Base-by-base conservation (phyloP, 2,329 filamentous ascomycete species). In the Fusarium sp. region DNA sequence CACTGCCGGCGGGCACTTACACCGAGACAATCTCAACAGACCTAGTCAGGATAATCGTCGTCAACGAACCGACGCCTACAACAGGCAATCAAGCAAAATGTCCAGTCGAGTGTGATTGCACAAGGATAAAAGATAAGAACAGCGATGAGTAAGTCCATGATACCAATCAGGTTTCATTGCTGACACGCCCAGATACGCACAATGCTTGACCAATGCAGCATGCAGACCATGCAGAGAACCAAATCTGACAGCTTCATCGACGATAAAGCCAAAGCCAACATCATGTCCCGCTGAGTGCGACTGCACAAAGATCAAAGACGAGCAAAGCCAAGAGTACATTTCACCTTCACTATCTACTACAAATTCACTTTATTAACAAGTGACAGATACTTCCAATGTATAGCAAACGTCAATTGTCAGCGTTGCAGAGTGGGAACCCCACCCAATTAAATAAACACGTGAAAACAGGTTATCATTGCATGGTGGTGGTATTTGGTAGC, bases 341-440 rank as follows among this genome's bases (percentile, higher is more conserved):
- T 14, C 8, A 2, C 10, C 8, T 1, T 17, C 2, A 10, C 3
- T 5, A 32, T 13, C 3, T 28, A 8, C 28, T 28, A 6, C 28
- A 9, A 26, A 15, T 12, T 36, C 32, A 44, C 17, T 8, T 14
- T 17, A 28, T 8, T 73, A 24, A 73, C 38, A 20, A 7, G 22
- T 9, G 8, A 32, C 14, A 83, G 82, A 32, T 82, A 76, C 53
- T 81, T 82, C 17, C 81, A 82, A 35, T 83, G 82, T 63, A 61
- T 82, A 17, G 81, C 80, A 22, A 80, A 83, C 13, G 76, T 77
- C 11, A 69, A 73, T 14, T 83, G 82, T 45, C 65, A 47, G 39
- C 70, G 55, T 5, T 78, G 76, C 44, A 56, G 58, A 22, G 36
- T 47, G 10, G 56, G 30, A 45, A 53, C 24, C 8, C 28, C 63